Evolutionary conservation across 139 green algal species (phyloP), one percentile per base, ranked within the genome.

Genomic region (Eudorina sp.): DNA sequence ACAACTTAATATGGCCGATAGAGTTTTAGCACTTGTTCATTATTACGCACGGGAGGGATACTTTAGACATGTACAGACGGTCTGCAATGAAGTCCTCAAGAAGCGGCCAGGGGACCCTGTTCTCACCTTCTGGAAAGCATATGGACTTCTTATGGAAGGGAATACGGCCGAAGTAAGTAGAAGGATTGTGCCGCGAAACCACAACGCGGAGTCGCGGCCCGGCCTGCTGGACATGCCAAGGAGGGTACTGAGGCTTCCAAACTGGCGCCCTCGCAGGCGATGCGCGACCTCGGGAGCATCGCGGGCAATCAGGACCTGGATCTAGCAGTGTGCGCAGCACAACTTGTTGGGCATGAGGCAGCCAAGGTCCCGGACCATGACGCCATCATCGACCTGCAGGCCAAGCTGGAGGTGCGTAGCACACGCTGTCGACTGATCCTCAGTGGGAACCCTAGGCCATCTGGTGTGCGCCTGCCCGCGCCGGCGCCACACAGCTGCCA

Each of bases 41-140:
- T 96, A 94, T 70, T 95, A 96, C 53, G 93, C 93, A 9, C 83
- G 92, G 0, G 92, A 94, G 53, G 93, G 93, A 4, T 92, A 93
- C 13, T 53, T 76, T 38, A 89, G 93, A n/a, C 93, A 96, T 51
- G 68, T 96, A 13, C 93, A 96, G 87, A 90, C 89, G 0, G 88
- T 96, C 7, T 96, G 95, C 89, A 93, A 85, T 66, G 91, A 95
- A 43, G 88, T 93, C 0, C 75, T 97, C 45, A 89, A 92, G 51
- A 92, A 89, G 68, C 77, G 90, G 16, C 48, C 90, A 9, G 92
- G 90, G 51, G 92, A 96, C 80, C 72, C 90, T 18, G 55, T 87
- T 45, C 88, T 95, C 23, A 74, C 90, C 29, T 95, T 97, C 55
- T 97, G 94, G 94, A 75, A 90, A 8, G 91, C 92, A 11, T 95